A percentile compares a stretch with the other conserved stretches of the same genome.
Conservation (phyloP, 805 yeast species). For the Ascoidea tarda region DNA sequence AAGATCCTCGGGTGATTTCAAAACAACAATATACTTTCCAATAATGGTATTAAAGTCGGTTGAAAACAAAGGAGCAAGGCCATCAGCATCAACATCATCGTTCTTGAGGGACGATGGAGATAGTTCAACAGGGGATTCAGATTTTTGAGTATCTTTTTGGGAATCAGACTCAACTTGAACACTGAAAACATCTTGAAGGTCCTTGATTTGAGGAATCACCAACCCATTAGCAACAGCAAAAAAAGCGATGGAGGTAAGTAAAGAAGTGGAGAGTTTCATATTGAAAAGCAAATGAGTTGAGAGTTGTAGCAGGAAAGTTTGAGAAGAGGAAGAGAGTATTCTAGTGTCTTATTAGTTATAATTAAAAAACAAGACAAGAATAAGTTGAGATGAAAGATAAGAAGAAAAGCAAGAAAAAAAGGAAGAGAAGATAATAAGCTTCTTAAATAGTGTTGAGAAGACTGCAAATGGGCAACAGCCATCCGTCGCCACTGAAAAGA, state of each 20-base stretch:
- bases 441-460: too few species aligned
- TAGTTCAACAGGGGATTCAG: slow-evolving; percentile 3
- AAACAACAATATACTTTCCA: slow-evolving; percentile 72
- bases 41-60: slow-evolving; percentile 38
- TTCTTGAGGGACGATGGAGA: slow-evolving; percentile 2
- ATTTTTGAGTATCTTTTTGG: slow-evolving; percentile 8
- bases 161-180: slow-evolving; percentile 7
- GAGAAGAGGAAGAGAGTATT: neutral
- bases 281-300: slow-evolving; percentile 14
- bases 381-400: too few species aligned
- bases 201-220: slow-evolving; percentile 44
- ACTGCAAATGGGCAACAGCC: too few species aligned
- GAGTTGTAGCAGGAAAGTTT: neutral
- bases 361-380: neutral
- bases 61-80: slow-evolving; percentile 33
- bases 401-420: neutral
- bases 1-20: slow-evolving; percentile 50
- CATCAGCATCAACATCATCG: slow-evolving; percentile 8
- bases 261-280: slow-evolving; percentile 13
- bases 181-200: slow-evolving; percentile 24
- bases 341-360: neutral
- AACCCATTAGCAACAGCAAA: slow-evolving; percentile 32
- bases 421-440: too few species aligned
- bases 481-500: neutral
- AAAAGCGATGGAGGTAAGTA: slow-evolving; percentile 21